phyloP scores from a whole-genome alignment of 2,329 filamentous ascomycete genomes.

The Lomentospora prolificans region DNA sequence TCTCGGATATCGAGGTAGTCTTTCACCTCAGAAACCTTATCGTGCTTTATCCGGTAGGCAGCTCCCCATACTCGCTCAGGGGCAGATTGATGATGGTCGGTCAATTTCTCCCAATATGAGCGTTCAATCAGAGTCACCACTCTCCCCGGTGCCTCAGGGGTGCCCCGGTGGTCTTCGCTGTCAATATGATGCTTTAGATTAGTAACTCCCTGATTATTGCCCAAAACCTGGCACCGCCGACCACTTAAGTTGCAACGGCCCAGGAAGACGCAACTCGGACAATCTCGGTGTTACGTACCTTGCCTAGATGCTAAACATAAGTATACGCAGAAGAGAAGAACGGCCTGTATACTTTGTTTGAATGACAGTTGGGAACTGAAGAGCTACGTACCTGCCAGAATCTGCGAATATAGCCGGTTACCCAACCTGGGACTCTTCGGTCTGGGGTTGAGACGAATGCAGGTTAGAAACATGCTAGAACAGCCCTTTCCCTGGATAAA shows the following conservation, averaged over 20 bases:
- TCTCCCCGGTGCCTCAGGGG: conserved; percentile 74
- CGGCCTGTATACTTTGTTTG: neutral
- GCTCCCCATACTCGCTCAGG: conserved; percentile 76
- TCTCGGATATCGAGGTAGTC: conserved; percentile 91
- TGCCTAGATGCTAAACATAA: neutral
- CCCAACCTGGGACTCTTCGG: conserved; percentile 75
- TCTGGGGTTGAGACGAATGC: conserved; percentile 41
- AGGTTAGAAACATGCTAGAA: conserved; percentile 8
- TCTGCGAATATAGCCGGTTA: conserved; percentile 83
- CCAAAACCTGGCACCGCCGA: neutral
- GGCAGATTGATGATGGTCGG: conserved; percentile 52
- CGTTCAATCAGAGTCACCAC: conserved; percentile 88
- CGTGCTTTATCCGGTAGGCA: conserved; percentile 72
- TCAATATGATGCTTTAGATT: neutral
- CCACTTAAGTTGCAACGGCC: no score
- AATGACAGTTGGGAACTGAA: neutral
- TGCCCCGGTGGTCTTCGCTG: conserved; percentile 94
- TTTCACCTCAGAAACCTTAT: conserved; percentile 69
- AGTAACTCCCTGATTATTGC: neutral
- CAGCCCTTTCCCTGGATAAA: neutral
- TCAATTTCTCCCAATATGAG: conserved; percentile 70
- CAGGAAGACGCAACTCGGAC: no score
- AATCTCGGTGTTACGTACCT: neutral
- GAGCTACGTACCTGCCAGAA: conserved; percentile 82
- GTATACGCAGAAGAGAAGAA: neutral